A percentile compares a stretch with the other conserved stretches of the same genome.
Conservation (phyloP, 2,329 filamentous ascomycete species). For the Chrysoporthe austroafricana region DNA sequence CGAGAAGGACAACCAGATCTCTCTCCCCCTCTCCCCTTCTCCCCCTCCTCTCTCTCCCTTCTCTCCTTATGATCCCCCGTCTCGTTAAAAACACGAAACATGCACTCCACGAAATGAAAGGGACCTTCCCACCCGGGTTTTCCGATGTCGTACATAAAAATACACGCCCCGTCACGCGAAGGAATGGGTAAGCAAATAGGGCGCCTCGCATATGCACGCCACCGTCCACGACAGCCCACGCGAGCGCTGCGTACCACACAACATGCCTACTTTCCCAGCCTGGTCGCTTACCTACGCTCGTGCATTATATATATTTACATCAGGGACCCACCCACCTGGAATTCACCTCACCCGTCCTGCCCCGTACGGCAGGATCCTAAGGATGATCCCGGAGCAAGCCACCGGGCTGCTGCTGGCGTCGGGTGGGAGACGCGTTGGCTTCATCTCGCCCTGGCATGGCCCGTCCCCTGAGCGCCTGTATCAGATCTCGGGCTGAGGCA, state of each 20-base stretch:
- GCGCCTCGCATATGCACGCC: not conserved
- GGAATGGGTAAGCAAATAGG: slow-evolving; percentile 4
- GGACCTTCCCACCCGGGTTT: not conserved
- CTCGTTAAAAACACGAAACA: not conserved
- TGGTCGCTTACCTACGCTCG: not conserved
- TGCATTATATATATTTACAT: no score
- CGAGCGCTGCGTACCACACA: not conserved
- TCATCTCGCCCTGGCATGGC: no score
- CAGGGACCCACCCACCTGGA: no score
- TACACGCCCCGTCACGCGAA: not conserved
- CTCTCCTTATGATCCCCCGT: not conserved
- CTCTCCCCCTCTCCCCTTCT: not conserved
- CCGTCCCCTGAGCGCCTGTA: no score
- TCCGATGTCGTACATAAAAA: not conserved
- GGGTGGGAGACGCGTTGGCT: no score
- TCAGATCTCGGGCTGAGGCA: no score
- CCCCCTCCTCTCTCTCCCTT: no score
- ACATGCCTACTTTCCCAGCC: not conserved
- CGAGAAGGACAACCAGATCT: not conserved
- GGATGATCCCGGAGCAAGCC: no score
- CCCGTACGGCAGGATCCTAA: no score
- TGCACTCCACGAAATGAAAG: not conserved
- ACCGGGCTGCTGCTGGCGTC: no score
- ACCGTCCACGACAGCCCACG: not conserved
- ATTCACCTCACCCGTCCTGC: no score